A percentile compares a stretch with the other conserved stretches of the same genome.
These are phyloP conservation scores for Aspergillus caelatus DNA, from an alignment of 2,329 filamentous ascomycete species.

Conservation along the genomic window DNA sequence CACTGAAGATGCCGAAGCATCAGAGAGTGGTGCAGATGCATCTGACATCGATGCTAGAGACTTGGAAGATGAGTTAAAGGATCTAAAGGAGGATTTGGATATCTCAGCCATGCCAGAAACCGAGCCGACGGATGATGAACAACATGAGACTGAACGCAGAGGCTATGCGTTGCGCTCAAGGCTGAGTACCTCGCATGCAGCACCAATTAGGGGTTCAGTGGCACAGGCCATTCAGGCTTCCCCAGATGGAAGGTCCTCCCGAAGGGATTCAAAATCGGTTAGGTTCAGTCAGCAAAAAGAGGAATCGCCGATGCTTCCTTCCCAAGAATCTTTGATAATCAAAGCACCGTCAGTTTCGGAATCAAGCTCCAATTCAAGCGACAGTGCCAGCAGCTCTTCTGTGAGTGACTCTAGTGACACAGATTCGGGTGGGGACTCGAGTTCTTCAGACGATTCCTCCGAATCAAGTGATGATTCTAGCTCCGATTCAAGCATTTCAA, in stretches of 20 bases:
- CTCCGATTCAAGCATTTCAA: constrained; percentile 26
- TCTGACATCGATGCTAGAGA: constrained; percentile 41
- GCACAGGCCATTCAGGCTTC: constrained; percentile 18
- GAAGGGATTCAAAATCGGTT: constrained; percentile 36
- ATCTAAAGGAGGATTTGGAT: constrained; percentile 47
- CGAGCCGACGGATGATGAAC: constrained; percentile 20
- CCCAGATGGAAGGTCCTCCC: constrained; percentile 25
- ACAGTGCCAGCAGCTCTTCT: constrained; percentile 27
- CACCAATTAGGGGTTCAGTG: constrained; percentile 16
- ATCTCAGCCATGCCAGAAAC: constrained; percentile 27
- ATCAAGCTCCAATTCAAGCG: neutral
- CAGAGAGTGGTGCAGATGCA: constrained; percentile 33
- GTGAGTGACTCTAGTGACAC: constrained; percentile 30
- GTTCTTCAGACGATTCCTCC: constrained; percentile 32
- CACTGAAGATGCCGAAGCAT: constrained; percentile 27
- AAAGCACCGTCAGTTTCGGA: constrained; percentile 18
- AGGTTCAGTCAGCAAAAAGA: constrained; percentile 30
- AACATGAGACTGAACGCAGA: neutral
- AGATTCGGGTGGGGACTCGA: constrained; percentile 24
- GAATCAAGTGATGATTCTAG: constrained; percentile 37
- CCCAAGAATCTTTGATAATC: constrained; percentile 16
- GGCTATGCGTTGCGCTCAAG: constrained; percentile 19
- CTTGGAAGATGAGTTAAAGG: constrained; percentile 49
- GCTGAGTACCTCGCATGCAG: constrained; percentile 5
- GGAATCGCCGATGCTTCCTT: constrained; percentile 13